Evolutionary conservation across 1,284 basidiomycete species (phyloP).

Genomic region (Meira nashicola): DNA sequence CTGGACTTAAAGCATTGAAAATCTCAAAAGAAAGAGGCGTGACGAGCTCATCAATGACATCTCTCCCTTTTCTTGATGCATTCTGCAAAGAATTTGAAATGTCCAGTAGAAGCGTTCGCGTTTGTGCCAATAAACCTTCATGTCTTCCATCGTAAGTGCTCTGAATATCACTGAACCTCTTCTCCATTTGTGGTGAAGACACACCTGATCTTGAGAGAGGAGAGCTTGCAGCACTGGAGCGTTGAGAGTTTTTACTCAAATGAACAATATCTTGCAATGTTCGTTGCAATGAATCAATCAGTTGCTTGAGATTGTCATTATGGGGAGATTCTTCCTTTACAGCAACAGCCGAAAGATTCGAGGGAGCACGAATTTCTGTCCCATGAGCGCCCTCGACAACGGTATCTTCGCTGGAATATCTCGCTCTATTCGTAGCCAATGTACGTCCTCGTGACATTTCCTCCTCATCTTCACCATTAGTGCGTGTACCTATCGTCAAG

Average conservation of each 20-base stretch:
- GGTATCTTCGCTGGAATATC: too few relatives aligned
- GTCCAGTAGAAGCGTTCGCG: background rate
- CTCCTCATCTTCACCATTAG: background rate
- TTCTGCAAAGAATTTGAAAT: background rate
- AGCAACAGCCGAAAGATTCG: constrained; percentile 6
- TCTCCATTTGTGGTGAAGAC: background rate
- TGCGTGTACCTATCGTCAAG: too few relatives aligned
- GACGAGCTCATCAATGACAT: constrained; percentile 19
- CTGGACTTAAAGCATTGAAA: constrained; percentile 29
- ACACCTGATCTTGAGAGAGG: background rate
- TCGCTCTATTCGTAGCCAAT: background rate
- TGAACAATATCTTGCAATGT: background rate
- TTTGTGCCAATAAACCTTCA: background rate
- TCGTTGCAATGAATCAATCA: constrained; percentile 3
- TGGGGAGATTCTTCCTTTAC: constrained; percentile 21
- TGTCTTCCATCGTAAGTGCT: background rate
- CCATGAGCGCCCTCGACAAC: background rate
- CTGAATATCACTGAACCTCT: background rate
- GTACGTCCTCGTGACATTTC: background rate
- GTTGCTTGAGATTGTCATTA: constrained; percentile 12
- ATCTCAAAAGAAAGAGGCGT: constrained; percentile 32
- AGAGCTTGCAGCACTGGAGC: background rate
- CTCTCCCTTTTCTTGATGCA: background rate
- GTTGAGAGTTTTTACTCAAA: background rate
- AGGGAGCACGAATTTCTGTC: background rate